A percentile compares a stretch with the other conserved stretches of the same genome.
phyloP scores from a whole-genome alignment of 192 early-diverging fungal genomes.

The Entomortierella chlamydospora region DNA sequence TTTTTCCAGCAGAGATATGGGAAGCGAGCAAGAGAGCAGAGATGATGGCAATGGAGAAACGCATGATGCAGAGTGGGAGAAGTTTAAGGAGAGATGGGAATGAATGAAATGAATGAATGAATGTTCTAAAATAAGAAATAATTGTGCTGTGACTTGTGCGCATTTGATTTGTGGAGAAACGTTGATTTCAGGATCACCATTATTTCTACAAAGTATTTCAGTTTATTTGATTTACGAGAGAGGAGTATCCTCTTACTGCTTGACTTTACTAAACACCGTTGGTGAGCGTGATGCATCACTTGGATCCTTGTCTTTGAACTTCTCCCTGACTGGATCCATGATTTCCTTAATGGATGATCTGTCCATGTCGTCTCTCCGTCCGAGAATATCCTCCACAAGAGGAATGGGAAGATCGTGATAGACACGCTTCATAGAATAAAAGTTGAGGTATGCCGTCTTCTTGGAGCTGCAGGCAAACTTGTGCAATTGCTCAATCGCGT shows the following conservation, averaged over 20 bases:
- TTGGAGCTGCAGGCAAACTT: slow-evolving; percentile 83
- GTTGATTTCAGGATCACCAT: background rate
- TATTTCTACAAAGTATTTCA: too few relatives aligned
- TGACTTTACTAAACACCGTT: slow-evolving; percentile 69
- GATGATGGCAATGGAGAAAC: slow-evolving; percentile 13
- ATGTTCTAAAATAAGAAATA: too few relatives aligned
- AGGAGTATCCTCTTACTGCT: slow-evolving; percentile 40
- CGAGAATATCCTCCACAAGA: slow-evolving; percentile 91
- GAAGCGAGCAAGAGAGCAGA: slow-evolving; percentile 19
- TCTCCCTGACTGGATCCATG: slow-evolving; percentile 82
- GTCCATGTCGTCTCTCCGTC: slow-evolving; percentile 92
- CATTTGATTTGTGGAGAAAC: slow-evolving; percentile 10
- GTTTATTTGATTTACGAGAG: too few relatives aligned
- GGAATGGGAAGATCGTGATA: slow-evolving; percentile 93
- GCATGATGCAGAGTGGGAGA: background rate
- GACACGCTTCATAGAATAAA: slow-evolving; percentile 88
- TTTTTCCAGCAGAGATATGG: slow-evolving; percentile 12
- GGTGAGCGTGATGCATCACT: slow-evolving; percentile 56
- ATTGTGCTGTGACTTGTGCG: slow-evolving; percentile 12
- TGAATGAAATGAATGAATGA: background rate
- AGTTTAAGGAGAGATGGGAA: background rate
- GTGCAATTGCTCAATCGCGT: slow-evolving; percentile 85
- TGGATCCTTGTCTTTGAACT: slow-evolving; percentile 69
- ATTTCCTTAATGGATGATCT: slow-evolving; percentile 86
- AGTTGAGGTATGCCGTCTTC: slow-evolving; percentile 91